Conservation (phyloP, 2,329 filamentous ascomycete species). For the Trichoderma sp. region DNA sequence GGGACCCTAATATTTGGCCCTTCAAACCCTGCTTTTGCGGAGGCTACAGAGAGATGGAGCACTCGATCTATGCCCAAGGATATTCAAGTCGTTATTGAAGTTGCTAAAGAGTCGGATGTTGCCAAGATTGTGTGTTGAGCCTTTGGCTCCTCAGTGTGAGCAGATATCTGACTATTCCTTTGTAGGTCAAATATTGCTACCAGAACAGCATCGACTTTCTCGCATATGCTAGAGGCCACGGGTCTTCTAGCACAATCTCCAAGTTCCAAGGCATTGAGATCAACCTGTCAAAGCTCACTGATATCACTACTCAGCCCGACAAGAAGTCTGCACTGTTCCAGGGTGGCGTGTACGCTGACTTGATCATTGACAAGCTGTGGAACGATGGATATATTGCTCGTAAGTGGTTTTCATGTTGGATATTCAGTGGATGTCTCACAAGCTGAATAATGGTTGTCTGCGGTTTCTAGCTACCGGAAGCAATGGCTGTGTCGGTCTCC, state of each 20-base stretch:
- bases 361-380: background rate
- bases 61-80: constrained; percentile 1
- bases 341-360: constrained; percentile 3
- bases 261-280: constrained; percentile 14
- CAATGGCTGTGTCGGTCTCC: constrained; percentile 34
- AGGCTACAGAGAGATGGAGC: constrained; percentile 9
- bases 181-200: constrained; percentile 2
- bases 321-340: background rate
- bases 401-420: background rate
- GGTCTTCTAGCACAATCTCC: background rate
- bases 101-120: constrained; percentile 1
- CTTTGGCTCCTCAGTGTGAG: fast-evolving
- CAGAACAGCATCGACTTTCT: constrained; percentile 8
- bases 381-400: background rate
- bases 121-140: background rate
- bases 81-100: constrained; percentile 12
- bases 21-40: background rate
- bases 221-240: background rate
- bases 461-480: background rate
- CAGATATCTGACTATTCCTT: background rate
- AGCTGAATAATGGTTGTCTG: background rate
- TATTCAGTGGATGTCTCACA: background rate
- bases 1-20: constrained; percentile 7
- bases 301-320: background rate
- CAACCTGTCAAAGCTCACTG: background rate